phyloP scores from a whole-genome alignment of 768 basidiomycete species.

The Hirschioporus abietinus region DNA sequence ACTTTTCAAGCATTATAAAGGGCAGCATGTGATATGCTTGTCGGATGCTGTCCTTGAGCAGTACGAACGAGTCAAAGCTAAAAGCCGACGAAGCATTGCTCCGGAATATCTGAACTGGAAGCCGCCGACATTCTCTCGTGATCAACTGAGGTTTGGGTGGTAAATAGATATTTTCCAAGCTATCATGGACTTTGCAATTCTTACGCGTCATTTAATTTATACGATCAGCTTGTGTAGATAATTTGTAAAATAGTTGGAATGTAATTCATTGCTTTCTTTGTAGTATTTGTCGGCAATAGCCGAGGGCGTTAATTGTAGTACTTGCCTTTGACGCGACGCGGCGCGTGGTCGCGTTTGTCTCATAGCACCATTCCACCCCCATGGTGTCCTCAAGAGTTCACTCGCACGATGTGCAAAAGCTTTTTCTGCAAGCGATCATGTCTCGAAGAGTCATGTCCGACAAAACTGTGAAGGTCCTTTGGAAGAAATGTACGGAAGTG shows the following conservation, averaged over 20 bases:
- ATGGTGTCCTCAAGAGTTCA: slow-evolving; percentile 35
- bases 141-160: slow-evolving; percentile 75
- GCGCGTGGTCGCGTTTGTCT: slow-evolving; percentile 16
- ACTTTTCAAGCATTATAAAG: slow-evolving; percentile 94
- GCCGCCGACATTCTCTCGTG: slow-evolving; percentile 88
- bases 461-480: slow-evolving; percentile 57
- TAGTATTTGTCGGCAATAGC: slow-evolving; percentile 8
- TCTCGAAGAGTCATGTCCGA: slow-evolving; percentile 66
- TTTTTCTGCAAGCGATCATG: slow-evolving; percentile 76
- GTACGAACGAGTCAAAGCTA: slow-evolving; percentile 77
- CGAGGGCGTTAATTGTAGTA: slow-evolving; percentile 6
- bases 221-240: not conserved
- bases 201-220: not conserved
- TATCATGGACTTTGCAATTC: not conserved
- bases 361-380: slow-evolving; percentile 12
- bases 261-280: not conserved
- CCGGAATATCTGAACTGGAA: slow-evolving; percentile 86
- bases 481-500: slow-evolving; percentile 60
- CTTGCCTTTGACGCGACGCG: slow-evolving; percentile 17
- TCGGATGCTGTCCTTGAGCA: slow-evolving; percentile 89
- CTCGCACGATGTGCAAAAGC: slow-evolving; percentile 56
- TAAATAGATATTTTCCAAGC: slow-evolving; percentile 13
- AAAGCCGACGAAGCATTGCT: slow-evolving; percentile 73
- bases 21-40: slow-evolving; percentile 87
- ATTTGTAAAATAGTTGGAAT: not conserved